Percentiles rank a stretch among this genome's conserved stretches.
These are phyloP conservation scores for Evansstolkia leycettana DNA, from an alignment of 495 filamentous ascomycete genomes.

Conservation along the genomic window DNA sequence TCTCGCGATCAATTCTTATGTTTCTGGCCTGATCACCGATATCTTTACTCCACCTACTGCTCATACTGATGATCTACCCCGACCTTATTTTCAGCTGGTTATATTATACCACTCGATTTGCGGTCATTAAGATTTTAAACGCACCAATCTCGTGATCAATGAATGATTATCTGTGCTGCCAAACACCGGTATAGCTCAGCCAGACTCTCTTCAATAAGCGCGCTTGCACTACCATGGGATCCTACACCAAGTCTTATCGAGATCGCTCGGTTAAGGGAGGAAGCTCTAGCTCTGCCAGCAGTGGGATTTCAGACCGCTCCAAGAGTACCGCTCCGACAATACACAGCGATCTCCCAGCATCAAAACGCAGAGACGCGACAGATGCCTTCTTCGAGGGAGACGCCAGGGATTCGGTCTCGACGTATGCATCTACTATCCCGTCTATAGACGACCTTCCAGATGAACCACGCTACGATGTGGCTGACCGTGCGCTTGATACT, in stretches of 20 bases:
- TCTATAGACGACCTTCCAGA: conserved; percentile 51
- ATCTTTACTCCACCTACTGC: too few species aligned
- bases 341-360: conserved; percentile 43
- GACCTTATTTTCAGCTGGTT: too few species aligned
- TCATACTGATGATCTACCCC: too few species aligned
- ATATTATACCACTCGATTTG: too few species aligned
- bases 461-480: conserved; percentile 45
- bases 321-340: conserved; percentile 58
- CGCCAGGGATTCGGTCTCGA: conserved; percentile 58
- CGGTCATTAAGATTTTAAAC: too few species aligned
- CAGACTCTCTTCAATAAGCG: too few species aligned
- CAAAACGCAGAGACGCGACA: conserved; percentile 24
- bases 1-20: too few species aligned
- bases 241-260: conserved; percentile 21
- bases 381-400: conserved; percentile 31
- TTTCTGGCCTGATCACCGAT: too few species aligned
- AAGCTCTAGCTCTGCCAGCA: conserved; percentile 49
- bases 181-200: too few species aligned
- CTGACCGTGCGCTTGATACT: conserved; percentile 47
- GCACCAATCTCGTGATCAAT: too few species aligned
- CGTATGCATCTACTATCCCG: conserved; percentile 62
- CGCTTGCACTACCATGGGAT: conserved; percentile 15
- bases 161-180: too few species aligned
- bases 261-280: conserved; percentile 16
- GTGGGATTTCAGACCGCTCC: conserved; percentile 51